These are phyloP conservation scores for Laetiporus sulphureus DNA, from an alignment of 1,284 basidiomycete genomes.

Conservation along the genomic window DNA sequence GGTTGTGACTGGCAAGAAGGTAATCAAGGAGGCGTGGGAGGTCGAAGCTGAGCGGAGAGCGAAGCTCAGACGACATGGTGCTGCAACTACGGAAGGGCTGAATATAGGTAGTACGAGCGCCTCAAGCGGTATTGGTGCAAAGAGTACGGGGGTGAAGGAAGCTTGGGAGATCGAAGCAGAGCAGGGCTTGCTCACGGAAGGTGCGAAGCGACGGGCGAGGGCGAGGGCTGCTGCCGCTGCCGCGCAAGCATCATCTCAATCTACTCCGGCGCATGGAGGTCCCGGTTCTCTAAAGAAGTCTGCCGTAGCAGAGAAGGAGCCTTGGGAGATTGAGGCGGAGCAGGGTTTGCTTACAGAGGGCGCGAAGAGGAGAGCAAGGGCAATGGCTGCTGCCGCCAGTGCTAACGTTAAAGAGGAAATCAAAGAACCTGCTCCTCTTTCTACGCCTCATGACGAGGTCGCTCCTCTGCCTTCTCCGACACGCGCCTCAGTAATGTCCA, in stretches of 20 bases:
- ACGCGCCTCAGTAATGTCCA: constrained; percentile 32
- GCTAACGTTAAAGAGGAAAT: constrained; percentile 2
- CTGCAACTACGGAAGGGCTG: constrained; percentile 6
- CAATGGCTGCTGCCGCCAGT: constrained; percentile 36
- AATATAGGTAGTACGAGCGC: neutral
- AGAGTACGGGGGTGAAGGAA: constrained; percentile 20
- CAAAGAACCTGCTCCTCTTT: constrained; percentile 7
- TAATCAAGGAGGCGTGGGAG: constrained; percentile 71
- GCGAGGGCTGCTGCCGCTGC: constrained; percentile 40
- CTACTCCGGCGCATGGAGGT: constrained; percentile 10
- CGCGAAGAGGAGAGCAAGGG: constrained; percentile 55
- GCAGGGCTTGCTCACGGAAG: constrained; percentile 64
- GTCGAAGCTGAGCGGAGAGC: constrained; percentile 56
- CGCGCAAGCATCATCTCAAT: constrained; percentile 2
- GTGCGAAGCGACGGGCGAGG: constrained; percentile 56
- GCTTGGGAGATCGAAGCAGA: constrained; percentile 58
- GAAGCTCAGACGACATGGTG: constrained; percentile 22
- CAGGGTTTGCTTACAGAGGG: constrained; percentile 67
- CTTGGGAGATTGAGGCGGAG: constrained; percentile 58
- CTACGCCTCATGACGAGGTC: constrained; percentile 8
- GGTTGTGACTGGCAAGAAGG: constrained; percentile 60
- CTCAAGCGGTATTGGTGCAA: neutral
- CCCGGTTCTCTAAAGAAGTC: constrained; percentile 11
- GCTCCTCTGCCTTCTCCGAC: constrained; percentile 18
- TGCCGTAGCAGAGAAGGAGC: constrained; percentile 20